Evolutionary conservation across 2,329 filamentous ascomycete species (phyloP).

Genomic region (Hypoxylon sp.): DNA sequence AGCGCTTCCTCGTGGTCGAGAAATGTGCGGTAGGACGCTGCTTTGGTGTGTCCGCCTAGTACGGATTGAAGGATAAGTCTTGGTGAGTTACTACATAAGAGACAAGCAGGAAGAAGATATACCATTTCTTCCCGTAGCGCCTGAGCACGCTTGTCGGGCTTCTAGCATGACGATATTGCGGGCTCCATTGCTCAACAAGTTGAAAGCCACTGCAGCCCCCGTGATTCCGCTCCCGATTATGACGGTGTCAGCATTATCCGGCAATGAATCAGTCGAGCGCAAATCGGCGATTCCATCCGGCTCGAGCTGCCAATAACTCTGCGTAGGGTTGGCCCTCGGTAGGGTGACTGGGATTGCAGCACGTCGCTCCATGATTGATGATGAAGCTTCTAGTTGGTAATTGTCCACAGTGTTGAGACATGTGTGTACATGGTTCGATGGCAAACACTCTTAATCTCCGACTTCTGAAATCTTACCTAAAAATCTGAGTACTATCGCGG

Average conservation of each 20-base stretch:
- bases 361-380: slow-evolving; percentile 46
- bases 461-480: too few species aligned
- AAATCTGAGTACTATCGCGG: too few species aligned
- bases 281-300: slow-evolving; percentile 60
- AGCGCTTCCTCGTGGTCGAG: slow-evolving; percentile 53
- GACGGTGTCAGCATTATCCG: slow-evolving; percentile 63
- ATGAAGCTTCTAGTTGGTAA: too few species aligned
- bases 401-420: slow-evolving; percentile 24
- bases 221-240: slow-evolving; percentile 73
- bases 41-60: slow-evolving; percentile 54
- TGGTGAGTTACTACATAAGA: neutral
- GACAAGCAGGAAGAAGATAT: slow-evolving; percentile 14
- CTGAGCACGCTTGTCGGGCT: slow-evolving; percentile 71
- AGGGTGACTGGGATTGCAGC: slow-evolving; percentile 52
- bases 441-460: neutral
- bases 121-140: slow-evolving; percentile 69
- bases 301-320: slow-evolving; percentile 69
- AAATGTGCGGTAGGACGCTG: slow-evolving; percentile 59
- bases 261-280: slow-evolving; percentile 60
- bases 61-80: neutral
- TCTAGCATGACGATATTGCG: slow-evolving; percentile 68
- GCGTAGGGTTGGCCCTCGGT: slow-evolving; percentile 61
- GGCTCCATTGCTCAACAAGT: slow-evolving; percentile 52
- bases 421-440: neutral
- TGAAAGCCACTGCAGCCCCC: slow-evolving; percentile 66